These are phyloP conservation scores for Corylus avellana DNA, from an alignment of 306 rosid species.

Conservation along the genomic window DNA sequence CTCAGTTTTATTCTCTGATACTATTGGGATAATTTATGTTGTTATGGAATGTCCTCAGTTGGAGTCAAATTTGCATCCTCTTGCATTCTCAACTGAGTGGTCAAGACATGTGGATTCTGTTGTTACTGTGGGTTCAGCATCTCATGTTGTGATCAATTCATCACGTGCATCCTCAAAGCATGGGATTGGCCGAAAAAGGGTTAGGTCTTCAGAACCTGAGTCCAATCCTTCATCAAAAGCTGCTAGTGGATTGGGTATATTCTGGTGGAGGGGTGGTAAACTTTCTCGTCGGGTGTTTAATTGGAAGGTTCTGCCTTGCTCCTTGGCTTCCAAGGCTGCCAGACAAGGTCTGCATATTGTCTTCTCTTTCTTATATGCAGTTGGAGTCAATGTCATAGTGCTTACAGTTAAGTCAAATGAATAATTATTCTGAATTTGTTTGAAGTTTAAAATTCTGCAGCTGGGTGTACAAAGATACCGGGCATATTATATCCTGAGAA, in stretches of 20 bases:
- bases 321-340: slow-evolving; percentile 85
- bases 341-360: slow-evolving; percentile 72
- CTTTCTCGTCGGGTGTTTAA: slow-evolving; percentile 83
- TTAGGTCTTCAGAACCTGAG: slow-evolving; percentile 60
- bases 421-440: slow-evolving; percentile 47
- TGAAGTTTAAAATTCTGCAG: slow-evolving; percentile 65
- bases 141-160: slow-evolving; percentile 63
- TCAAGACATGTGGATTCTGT: slow-evolving; percentile 79
- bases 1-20: slow-evolving; percentile 18
- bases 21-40: slow-evolving; percentile 17
- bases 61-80: slow-evolving; percentile 72
- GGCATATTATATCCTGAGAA: slow-evolving; percentile 88
- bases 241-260: slow-evolving; percentile 71
- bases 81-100: slow-evolving; percentile 81
- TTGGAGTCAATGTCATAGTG: slow-evolving; percentile 22
- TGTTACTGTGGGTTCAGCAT: slow-evolving; percentile 81
- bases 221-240: slow-evolving; percentile 62
- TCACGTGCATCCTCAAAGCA: slow-evolving; percentile 64
- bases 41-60: slow-evolving; percentile 50
- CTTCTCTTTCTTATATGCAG: slow-evolving; percentile 22
- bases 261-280: slow-evolving; percentile 98
- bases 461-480: slow-evolving; percentile 76
- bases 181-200: slow-evolving; percentile 63
- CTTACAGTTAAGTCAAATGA: slow-evolving; percentile 41
- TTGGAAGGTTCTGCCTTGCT: slow-evolving; percentile 77